phyloP scores from a whole-genome alignment of 768 basidiomycete species.

The Naganishia randhawae region DNA sequence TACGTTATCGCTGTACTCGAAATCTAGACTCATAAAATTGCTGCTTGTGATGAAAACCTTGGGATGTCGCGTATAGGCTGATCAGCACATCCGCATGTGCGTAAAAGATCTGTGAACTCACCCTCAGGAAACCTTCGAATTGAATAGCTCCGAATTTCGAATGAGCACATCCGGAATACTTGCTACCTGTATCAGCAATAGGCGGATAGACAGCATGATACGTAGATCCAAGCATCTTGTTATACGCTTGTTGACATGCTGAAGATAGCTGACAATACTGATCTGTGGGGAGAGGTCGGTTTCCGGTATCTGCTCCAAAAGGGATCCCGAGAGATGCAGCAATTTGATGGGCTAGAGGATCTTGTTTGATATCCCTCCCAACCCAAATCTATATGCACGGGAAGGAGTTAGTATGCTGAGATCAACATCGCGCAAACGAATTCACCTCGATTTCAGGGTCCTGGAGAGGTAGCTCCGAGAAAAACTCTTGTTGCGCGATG shows the following conservation, averaged over 20 bases:
- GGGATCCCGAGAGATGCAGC: background rate
- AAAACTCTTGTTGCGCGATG: conserved; percentile 28
- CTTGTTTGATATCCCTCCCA: conserved; percentile 27
- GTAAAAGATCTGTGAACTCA: background rate
- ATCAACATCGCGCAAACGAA: background rate
- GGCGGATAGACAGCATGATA: conserved; percentile 21
- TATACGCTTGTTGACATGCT: background rate
- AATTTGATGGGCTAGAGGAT: conserved; percentile 10
- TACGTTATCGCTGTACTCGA: conserved; percentile 27
- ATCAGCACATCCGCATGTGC: background rate
- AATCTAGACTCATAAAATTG: conserved; percentile 29
- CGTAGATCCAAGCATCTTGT: background rate
- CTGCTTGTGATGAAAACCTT: conserved; percentile 29
- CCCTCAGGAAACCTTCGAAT: conserved; percentile 27
- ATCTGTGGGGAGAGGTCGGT: background rate
- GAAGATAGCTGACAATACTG: background rate
- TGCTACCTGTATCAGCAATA: background rate
- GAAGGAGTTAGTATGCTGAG: background rate
- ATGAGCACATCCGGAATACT: conserved; percentile 23
- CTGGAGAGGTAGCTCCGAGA: conserved; percentile 24
- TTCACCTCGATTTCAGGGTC: background rate
- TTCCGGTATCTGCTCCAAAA: background rate
- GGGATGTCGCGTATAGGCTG: background rate
- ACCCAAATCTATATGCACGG: conserved; percentile 10
- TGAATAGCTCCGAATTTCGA: conserved; percentile 26